Percentiles rank a stretch among this genome's conserved stretches.
Evolutionary conservation across 2,329 filamentous ascomycete genomes (phyloP).

Genomic region (Trichoderma gracile): DNA sequence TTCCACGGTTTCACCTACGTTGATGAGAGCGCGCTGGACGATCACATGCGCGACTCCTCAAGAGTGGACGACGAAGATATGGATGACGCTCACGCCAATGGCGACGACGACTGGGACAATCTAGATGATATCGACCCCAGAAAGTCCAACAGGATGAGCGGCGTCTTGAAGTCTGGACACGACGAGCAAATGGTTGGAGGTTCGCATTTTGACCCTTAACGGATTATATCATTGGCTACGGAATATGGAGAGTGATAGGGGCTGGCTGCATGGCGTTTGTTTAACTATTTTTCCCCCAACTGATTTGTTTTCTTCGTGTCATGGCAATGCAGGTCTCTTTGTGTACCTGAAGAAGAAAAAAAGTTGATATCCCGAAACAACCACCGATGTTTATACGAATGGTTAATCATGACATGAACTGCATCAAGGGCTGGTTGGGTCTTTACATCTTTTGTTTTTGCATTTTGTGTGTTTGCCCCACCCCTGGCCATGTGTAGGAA

Average conservation of each 20-base stretch:
- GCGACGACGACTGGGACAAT: conserved; percentile 55
- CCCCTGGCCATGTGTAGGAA: conserved; percentile 28
- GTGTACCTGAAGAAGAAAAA: conserved; percentile 34
- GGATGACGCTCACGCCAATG: conserved; percentile 62
- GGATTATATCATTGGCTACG: neutral
- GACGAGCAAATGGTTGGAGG: conserved; percentile 66
- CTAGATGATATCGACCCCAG: conserved; percentile 55
- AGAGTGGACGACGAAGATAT: conserved; percentile 59
- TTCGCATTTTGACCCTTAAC: conserved; percentile 64
- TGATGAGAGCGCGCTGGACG: conserved; percentile 93
- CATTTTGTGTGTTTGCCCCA: conserved; percentile 31
- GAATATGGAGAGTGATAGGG: neutral
- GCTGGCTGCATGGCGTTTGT: conserved; percentile 16
- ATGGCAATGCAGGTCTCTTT: conserved; percentile 29
- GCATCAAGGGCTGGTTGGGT: conserved; percentile 41
- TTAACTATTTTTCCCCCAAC: conserved; percentile 25
- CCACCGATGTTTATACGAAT: conserved; percentile 31
- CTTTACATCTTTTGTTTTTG: conserved; percentile 37
- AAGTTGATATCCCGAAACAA: conserved; percentile 32
- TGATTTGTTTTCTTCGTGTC: conserved; percentile 32
- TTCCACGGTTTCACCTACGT: conserved; percentile 99
- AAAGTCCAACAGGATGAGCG: conserved; percentile 63
- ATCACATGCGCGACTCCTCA: conserved; percentile 65
- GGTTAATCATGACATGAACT: conserved; percentile 42
- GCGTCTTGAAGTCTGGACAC: conserved; percentile 57